Conservation (phyloP, 192 early-diverging fungal genomes). For the Chytriomyces confervae region DNA sequence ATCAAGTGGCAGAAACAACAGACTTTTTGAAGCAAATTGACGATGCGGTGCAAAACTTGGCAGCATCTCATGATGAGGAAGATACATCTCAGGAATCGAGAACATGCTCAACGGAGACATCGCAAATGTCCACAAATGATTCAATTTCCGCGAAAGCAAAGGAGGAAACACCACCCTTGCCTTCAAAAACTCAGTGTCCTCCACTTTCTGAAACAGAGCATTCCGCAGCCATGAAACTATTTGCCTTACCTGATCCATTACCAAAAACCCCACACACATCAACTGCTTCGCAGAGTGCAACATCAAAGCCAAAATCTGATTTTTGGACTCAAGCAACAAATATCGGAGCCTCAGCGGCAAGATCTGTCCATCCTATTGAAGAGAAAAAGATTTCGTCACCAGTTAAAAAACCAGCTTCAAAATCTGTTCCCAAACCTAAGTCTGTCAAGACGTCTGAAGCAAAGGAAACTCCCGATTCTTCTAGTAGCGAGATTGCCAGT, state of each 20-base stretch:
- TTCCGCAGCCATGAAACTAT: not conserved
- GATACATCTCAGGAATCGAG: not conserved
- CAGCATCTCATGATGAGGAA: not conserved
- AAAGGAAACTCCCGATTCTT: not conserved
- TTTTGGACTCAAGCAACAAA: not conserved
- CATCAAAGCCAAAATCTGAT: not conserved
- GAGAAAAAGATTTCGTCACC: not conserved
- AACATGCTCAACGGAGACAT: not conserved
- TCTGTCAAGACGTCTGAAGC: not conserved
- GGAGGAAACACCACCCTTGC: not conserved
- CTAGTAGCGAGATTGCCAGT: not conserved
- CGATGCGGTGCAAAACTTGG: not conserved
- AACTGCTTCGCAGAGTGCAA: not conserved
- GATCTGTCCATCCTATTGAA: not conserved
- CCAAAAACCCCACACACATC: not conserved
- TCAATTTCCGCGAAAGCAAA: not conserved
- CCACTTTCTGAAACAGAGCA: not conserved
- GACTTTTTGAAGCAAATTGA: slow-evolving; percentile 25
- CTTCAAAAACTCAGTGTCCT: not conserved
- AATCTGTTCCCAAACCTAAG: not conserved
- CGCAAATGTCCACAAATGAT: not conserved
- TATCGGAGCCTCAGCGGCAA: not conserved
- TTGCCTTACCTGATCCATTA: not conserved
- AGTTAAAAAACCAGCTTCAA: not conserved
- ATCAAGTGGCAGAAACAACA: too few relatives aligned